phyloP scores from a whole-genome alignment of 108 stramenopile genomes.

The Fragilaria crotonensis region DNA sequence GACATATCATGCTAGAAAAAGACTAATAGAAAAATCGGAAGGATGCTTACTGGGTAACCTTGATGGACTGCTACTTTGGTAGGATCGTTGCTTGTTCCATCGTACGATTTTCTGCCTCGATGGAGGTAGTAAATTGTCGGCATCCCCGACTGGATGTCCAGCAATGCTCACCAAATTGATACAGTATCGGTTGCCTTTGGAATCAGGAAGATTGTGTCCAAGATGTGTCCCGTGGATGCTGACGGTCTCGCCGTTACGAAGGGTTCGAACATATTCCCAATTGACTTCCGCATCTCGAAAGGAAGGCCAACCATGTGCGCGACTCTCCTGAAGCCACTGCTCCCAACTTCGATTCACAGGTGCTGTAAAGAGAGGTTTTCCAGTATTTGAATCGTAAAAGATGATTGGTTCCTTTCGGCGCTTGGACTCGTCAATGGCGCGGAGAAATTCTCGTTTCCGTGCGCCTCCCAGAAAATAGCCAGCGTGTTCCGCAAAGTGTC shows the following conservation, averaged over 20 bases:
- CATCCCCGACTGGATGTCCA: constrained; percentile 52
- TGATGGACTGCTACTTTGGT: no score
- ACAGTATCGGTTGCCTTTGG: constrained; percentile 64
- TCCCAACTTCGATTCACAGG: constrained; percentile 59
- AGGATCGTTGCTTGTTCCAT: no score
- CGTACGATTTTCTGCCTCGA: no score
- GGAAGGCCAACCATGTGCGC: constrained; percentile 75
- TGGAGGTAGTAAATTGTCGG: no score
- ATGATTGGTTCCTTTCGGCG: background rate
- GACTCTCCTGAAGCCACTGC: constrained; percentile 54
- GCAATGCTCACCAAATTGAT: constrained; percentile 89
- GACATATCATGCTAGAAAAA: no score
- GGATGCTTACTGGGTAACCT: no score
- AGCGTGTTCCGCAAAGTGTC: no score
- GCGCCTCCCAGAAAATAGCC: no score
- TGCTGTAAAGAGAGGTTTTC: constrained; percentile 62
- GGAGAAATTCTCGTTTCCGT: background rate
- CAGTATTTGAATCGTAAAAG: constrained; percentile 84
- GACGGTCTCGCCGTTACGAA: constrained; percentile 77
- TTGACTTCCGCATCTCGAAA: constrained; percentile 75
- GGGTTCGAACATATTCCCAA: constrained; percentile 77
- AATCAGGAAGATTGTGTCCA: constrained; percentile 70
- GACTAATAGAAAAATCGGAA: no score
- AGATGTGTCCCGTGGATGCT: constrained; percentile 77
- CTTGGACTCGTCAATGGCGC: background rate